These are phyloP conservation scores for Amylostereum areolatum DNA, from an alignment of 1,284 basidiomycete species.

Conservation along the genomic window DNA sequence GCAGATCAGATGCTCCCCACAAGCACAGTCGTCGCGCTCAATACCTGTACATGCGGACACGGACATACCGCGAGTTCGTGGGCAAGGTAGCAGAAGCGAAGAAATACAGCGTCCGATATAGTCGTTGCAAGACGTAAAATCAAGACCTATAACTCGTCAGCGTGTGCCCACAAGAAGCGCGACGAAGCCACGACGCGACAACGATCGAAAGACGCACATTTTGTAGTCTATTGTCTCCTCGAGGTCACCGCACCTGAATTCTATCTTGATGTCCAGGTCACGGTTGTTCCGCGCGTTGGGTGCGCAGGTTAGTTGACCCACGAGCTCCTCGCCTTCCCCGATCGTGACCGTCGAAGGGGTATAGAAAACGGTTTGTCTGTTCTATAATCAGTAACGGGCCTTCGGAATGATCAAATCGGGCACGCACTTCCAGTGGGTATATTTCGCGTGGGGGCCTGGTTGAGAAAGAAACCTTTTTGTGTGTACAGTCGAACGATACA, in stretches of 20 bases:
- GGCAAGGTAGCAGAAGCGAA: too few relatives aligned
- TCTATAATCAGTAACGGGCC: conserved; percentile 1
- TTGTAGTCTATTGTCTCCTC: conserved; percentile 56
- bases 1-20: too few relatives aligned
- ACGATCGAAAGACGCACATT: conserved; percentile 55
- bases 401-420: neutral
- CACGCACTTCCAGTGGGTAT: conserved; percentile 96
- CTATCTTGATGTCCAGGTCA: conserved; percentile 84
- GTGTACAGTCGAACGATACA: conserved; percentile 91
- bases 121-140: conserved; percentile 2
- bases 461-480: conserved; percentile 93
- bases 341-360: conserved; percentile 73
- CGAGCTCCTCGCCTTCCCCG: conserved; percentile 65
- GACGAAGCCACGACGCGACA: too few relatives aligned
- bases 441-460: conserved; percentile 95
- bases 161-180: conserved; percentile 28
- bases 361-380: conserved; percentile 94
- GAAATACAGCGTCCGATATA: too few relatives aligned
- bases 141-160: conserved; percentile 71
- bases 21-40: too few relatives aligned
- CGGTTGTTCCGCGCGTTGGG: conserved; percentile 90
- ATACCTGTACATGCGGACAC: too few relatives aligned
- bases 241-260: neutral
- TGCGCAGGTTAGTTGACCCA: conserved; percentile 68
- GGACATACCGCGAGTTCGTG: too few relatives aligned